phyloP scores from a whole-genome alignment of 805 yeast species.

The Barnettozyma salicaria region DNA sequence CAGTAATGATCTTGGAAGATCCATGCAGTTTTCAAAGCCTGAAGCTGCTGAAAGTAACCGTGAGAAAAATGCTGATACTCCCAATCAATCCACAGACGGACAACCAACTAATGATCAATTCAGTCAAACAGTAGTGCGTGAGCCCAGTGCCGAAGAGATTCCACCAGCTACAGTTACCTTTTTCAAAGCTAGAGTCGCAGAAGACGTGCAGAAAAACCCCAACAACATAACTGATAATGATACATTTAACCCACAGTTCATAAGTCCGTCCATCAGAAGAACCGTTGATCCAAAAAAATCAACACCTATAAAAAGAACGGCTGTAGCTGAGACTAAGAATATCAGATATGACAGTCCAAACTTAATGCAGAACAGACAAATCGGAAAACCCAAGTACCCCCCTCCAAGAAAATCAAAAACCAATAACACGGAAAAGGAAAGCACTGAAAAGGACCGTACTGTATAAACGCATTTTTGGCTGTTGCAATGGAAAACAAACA shows the following conservation, averaged over 20 bases:
- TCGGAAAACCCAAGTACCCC: constrained; percentile 26
- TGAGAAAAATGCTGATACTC: constrained; percentile 9
- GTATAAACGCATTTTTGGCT: too few species aligned
- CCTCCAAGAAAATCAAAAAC: constrained; percentile 15
- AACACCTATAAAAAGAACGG: constrained; percentile 48
- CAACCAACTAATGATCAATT: constrained; percentile 13
- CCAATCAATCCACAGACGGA: not conserved
- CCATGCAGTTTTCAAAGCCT: constrained; percentile 17
- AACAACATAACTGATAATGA: constrained; percentile 29
- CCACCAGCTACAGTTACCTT: constrained; percentile 34
- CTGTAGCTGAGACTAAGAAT: constrained; percentile 13
- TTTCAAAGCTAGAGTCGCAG: constrained; percentile 63
- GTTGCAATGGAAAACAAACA: too few species aligned
- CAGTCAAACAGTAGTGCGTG: constrained; percentile 8
- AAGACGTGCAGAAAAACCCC: constrained; percentile 40
- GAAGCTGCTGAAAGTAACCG: constrained; percentile 15
- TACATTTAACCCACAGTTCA: constrained; percentile 51
- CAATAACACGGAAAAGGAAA: not conserved
- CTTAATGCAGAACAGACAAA: constrained; percentile 23
- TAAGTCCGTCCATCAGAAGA: constrained; percentile 49
- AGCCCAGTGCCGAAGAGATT: too few species aligned
- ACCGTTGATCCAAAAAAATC: constrained; percentile 67
- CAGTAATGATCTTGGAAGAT: constrained; percentile 26
- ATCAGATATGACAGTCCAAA: constrained; percentile 26
- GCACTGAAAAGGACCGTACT: too few species aligned